phyloP scores from a whole-genome alignment of 305 asterid genomes.

The Solanum hybrid region DNA sequence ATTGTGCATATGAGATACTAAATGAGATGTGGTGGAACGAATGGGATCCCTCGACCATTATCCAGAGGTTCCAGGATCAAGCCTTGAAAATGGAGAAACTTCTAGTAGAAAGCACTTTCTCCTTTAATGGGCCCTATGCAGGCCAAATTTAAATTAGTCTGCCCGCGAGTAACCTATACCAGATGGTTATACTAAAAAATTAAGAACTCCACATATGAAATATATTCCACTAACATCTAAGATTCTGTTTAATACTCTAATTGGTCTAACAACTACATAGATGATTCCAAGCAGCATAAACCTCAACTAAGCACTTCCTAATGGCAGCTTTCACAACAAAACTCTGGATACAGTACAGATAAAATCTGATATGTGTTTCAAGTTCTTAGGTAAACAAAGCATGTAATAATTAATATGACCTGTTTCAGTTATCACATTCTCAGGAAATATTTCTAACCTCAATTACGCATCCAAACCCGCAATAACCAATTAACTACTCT shows the following conservation, averaged over 20 bases:
- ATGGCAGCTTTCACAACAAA: not conserved
- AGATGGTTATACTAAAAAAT: not conserved
- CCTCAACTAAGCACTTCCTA: not conserved
- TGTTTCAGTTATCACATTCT: not conserved
- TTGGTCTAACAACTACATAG: not conserved
- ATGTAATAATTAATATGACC: not conserved
- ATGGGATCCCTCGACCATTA: not conserved
- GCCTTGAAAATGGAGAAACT: not conserved
- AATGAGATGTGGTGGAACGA: not conserved
- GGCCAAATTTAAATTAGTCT: not conserved
- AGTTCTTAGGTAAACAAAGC: not conserved
- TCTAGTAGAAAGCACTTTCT: not conserved
- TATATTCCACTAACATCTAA: not conserved
- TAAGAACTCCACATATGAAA: not conserved
- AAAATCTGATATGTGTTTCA: not conserved
- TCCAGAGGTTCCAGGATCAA: not conserved
- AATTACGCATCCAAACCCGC: not conserved
- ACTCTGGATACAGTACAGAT: not conserved
- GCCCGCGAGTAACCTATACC: not conserved
- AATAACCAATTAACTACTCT: not conserved
- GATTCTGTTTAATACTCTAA: not conserved
- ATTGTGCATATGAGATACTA: not conserved
- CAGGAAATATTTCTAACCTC: not conserved
- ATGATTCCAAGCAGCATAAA: not conserved
- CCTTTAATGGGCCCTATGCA: not conserved